phyloP scores from a whole-genome alignment of 305 asterid genomes.

The Rubia occidens region DNA sequence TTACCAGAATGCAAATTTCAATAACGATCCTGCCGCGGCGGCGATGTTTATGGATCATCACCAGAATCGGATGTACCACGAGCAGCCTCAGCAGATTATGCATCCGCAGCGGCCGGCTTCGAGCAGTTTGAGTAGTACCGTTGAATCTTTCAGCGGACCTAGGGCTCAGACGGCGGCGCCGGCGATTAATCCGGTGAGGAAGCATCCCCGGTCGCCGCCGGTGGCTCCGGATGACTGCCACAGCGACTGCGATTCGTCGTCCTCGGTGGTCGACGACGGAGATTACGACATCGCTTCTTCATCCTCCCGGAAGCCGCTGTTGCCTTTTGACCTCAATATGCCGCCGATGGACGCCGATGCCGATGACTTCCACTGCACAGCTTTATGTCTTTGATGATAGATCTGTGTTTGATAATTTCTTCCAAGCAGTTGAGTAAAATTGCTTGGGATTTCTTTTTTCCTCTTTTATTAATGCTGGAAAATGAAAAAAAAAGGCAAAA shows the following conservation, averaged over 20 bases:
- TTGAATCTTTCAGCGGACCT: conserved; percentile 42
- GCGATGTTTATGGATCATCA: conserved; percentile 28
- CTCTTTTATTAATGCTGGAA: conserved; percentile 4
- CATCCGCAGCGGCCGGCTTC: conserved; percentile 46
- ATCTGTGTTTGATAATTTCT: conserved; percentile 11
- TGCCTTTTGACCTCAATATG: conserved; percentile 41
- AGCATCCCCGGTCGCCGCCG: conserved; percentile 41
- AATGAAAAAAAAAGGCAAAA: conserved; percentile 9
- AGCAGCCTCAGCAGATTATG: conserved; percentile 26
- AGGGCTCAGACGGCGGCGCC: conserved; percentile 22
- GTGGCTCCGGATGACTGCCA: conserved; percentile 40
- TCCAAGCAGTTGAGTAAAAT: conserved; percentile 8
- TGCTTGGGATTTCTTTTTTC: conserved; percentile 12
- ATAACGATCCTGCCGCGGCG: conserved; percentile 12
- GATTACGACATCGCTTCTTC: conserved; percentile 35
- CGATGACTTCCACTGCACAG: conserved; percentile 51
- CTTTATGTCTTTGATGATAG: conserved; percentile 46
- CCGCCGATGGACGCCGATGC: conserved; percentile 38
- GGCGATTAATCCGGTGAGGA: conserved; percentile 14
- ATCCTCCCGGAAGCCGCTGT: conserved; percentile 30
- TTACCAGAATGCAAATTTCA: conserved; percentile 20
- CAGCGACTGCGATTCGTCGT: conserved; percentile 49
- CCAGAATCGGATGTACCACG: conserved; percentile 27
- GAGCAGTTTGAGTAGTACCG: conserved; percentile 36
- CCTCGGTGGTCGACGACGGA: conserved; percentile 37